phyloP scores from a whole-genome alignment of 257 asterid genomes.

The Ocimum tenuiflorum region DNA sequence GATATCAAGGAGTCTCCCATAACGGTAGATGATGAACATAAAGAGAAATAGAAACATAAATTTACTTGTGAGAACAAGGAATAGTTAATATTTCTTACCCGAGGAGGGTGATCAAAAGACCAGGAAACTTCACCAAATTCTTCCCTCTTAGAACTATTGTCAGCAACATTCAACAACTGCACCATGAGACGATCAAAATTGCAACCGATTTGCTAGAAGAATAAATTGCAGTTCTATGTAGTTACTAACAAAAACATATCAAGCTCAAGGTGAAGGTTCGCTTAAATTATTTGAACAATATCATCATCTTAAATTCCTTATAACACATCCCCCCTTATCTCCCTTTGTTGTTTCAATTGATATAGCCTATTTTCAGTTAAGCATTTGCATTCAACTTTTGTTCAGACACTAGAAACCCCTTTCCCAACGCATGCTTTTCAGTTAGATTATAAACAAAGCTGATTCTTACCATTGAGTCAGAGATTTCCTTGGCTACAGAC shows the following conservation, averaged over 20 bases:
- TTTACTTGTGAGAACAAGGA: not conserved
- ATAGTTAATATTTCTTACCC: constrained; percentile 26
- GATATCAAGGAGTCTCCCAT: no score
- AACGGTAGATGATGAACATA: not conserved
- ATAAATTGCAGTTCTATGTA: not conserved
- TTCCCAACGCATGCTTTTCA: not conserved
- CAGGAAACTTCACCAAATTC: constrained; percentile 77
- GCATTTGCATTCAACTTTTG: not conserved
- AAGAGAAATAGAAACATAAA: not conserved
- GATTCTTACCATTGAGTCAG: constrained; percentile 50
- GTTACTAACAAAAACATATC: not conserved
- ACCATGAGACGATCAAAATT: constrained; percentile 9
- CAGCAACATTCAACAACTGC: constrained; percentile 46
- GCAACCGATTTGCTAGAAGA: not conserved
- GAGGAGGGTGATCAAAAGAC: constrained; percentile 68
- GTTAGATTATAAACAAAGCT: not conserved
- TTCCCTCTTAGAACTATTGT: constrained; percentile 42
- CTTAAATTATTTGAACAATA: not conserved
- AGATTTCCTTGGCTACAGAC: constrained; percentile 49
- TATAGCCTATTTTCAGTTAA: not conserved
- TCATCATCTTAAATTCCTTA: not conserved
- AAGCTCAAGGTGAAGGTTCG: not conserved
- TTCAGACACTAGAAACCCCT: not conserved
- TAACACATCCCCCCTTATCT: not conserved
- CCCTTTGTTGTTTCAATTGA: not conserved